Base-by-base conservation (phyloP, 208 protist species). In the Trypanosoma cruzi region DNA sequence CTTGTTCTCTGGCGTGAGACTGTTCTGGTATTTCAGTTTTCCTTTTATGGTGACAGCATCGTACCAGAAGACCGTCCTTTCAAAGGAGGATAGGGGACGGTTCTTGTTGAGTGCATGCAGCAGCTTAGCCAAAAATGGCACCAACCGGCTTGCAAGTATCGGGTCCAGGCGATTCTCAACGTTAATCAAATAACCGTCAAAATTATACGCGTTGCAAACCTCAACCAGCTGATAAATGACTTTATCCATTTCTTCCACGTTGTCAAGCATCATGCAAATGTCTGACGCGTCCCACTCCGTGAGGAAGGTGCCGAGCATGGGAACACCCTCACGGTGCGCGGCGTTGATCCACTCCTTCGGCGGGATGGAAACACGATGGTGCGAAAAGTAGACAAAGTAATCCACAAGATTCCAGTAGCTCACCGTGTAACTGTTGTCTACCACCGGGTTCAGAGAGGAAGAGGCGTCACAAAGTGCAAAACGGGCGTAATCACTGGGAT, bases 141-240 rank as follows among this genome's bases (percentile, higher is more conserved):
- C 53, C 8, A 95, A 69, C 2, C 81, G 76, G 55, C 88, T 79
- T 37, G 82, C 79, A 40, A 85, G 31, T 10, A 10, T 70, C 52
- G 58, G 14, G 34, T 75, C 72, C 28, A 92, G 36, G 42, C 20
- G 13, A 54, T 73, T 85, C 75, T 98, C 95, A 48, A 97, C 80
- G 77, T 98, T 98, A 18, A 98, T 42, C 13, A 98, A 75, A 68
- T 95, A 98, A 11, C 95, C 95, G 71, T 98, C 93, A 64, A 98
- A 98, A 36, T 79, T 71, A 70, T 94, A 92, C 28, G 77, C 46
- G 18, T 88, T 64, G 53, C 75, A 82, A 10, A 98, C 52, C 8
- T 77, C 57, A 4, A 89, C 78, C 0, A 98, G 70, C 20, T 83
- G 66, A 26, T 60, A 34, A 57, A 94, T 86, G 8, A 85, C 70